phyloP scores from a whole-genome alignment of 306 rosid species.

The Neltuma alba region DNA sequence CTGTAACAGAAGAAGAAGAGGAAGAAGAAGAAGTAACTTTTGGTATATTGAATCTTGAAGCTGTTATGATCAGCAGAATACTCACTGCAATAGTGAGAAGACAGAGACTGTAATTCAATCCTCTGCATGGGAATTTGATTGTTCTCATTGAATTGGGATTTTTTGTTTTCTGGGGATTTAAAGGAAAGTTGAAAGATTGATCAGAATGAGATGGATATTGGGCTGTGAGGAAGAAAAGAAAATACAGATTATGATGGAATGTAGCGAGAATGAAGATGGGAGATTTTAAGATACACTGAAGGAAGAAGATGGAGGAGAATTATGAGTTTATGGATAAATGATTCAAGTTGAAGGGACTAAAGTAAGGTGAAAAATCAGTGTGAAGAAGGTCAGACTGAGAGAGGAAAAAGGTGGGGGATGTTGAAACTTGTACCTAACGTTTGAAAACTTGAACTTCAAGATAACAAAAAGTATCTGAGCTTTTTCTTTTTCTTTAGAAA shows the following conservation, averaged over 20 bases:
- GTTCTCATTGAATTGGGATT: slow-evolving; percentile 52
- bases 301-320: slow-evolving; percentile 6
- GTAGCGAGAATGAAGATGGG: neutral
- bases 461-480: slow-evolving; percentile 41
- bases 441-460: slow-evolving; percentile 50
- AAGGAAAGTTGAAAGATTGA: neutral
- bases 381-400: slow-evolving; percentile 43
- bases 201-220: neutral
- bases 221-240: too few relatives aligned
- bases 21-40: neutral
- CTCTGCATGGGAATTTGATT: slow-evolving; percentile 46
- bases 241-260: too few relatives aligned
- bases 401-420: slow-evolving; percentile 39
- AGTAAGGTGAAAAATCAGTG: slow-evolving; percentile 50
- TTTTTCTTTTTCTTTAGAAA: neutral
- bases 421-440: slow-evolving; percentile 50
- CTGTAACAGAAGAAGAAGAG: slow-evolving; percentile 25
- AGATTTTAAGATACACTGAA: slow-evolving; percentile 11
- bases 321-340: slow-evolving; percentile 19
- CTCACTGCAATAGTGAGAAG: slow-evolving; percentile 40
- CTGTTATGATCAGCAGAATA: slow-evolving; percentile 46
- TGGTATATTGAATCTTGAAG: slow-evolving; percentile 49
- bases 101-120: slow-evolving; percentile 46
- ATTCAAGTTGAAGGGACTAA: slow-evolving; percentile 34
- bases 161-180: neutral